Evolutionary conservation across 192 early-diverging fungal species (phyloP).

Genomic region (Coemansia sp.): DNA sequence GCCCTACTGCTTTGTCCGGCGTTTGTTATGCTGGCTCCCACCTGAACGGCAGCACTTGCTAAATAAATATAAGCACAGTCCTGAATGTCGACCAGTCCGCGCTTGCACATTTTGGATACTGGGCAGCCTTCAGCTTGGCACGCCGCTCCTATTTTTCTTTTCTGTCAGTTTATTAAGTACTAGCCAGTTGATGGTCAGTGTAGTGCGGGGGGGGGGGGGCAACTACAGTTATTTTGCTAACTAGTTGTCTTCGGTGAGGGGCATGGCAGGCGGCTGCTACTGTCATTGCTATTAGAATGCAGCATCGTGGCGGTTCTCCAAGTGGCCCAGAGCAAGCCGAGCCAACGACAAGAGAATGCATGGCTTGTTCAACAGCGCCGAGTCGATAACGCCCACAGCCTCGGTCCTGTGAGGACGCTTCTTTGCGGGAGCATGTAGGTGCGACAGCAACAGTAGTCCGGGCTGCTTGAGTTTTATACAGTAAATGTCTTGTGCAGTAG

Average conservation of each 20-base stretch:
- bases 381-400: neutral
- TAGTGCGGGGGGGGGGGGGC: neutral
- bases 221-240: too few species aligned
- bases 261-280: neutral
- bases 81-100: neutral
- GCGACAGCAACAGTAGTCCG: neutral
- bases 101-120: neutral
- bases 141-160: neutral
- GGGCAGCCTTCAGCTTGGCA: neutral
- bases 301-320: neutral
- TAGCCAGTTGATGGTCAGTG: neutral
- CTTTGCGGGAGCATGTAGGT: neutral
- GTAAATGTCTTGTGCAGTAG: neutral
- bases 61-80: neutral
- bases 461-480: neutral
- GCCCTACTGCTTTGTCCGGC: constrained; percentile 8
- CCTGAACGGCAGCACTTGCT: neutral
- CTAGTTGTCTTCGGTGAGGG: neutral
- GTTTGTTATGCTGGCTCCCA: neutral
- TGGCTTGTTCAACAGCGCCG: neutral
- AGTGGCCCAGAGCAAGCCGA: neutral
- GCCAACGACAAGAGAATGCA: neutral
- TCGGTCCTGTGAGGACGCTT: neutral
- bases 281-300: neutral
- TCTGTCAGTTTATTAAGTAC: neutral